Base-by-base conservation (phyloP, 2,329 filamentous ascomycete species). In the Colletotrichum aenigma region DNA sequence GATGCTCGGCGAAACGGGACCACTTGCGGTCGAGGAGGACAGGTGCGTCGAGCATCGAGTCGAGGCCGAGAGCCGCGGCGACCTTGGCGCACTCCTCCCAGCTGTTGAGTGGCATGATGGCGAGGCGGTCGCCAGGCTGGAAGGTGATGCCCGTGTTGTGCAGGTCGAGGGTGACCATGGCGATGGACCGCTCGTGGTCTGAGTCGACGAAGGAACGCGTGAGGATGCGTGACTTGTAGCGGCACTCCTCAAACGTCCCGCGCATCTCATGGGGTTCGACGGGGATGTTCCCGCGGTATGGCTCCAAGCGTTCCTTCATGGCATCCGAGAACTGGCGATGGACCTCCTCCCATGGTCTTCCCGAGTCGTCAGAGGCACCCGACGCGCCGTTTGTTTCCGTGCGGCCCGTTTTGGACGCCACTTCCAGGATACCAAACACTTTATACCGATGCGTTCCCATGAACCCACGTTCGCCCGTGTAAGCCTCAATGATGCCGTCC, bases 401-500 rank as follows among this genome's bases (percentile, higher is more conserved):
- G 6, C 89, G 84, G 4, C 89, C 89, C 0, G 87, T 89, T 79
- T 91, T 90, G 55, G 85, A 87, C 2, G 89, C 89, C 16, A 90
- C 86, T 73, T 90, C 89, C 0, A 90, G 85, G 32, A 91, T 88
- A 2, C 89, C 89, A 76, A 89, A 91, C 6, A 91, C 89, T 78
- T 91, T 91, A 79, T 90, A 90, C n/a, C 89, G 82, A 78, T 91
- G 89, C 0, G 86, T 87, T 7, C 89, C 89, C 89, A 91, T 89
- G 78, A 90, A 91, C 1, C 89, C 89, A 24, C 89, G 84, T 77
- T 90, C 89, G 1, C 89, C 89, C 0, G 88, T 87, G 76, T 90
- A 91, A 0, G 89, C 88, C 78, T 91, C 89, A 2, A 91, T 85
- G 4, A 90, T 89, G 0, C 89, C 89, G 72, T 90, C 89, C 1